phyloP scores from a whole-genome alignment of 2,329 filamentous ascomycete species.

The Trichoderma endophyticum region DNA sequence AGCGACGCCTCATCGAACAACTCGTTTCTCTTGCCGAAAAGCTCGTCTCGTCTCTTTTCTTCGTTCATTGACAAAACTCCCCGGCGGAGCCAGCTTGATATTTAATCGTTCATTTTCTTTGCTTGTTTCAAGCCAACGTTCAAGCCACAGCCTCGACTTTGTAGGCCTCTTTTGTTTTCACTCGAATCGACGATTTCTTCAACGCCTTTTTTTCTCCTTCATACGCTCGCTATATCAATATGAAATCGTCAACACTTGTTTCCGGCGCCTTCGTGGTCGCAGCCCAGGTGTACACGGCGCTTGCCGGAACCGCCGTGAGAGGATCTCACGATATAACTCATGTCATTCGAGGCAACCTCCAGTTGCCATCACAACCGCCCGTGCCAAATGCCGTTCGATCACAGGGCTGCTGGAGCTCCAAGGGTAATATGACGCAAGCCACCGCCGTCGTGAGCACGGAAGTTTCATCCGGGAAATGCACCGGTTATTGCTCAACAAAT shows the following conservation, averaged over 20 bases:
- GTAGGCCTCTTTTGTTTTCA: not conserved
- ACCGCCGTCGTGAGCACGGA: conserved; percentile 19
- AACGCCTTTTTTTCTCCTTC: conserved; percentile 11
- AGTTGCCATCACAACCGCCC: conserved; percentile 40
- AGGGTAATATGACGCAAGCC: conserved; percentile 37
- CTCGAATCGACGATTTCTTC: not conserved
- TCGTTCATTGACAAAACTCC: conserved; percentile 14
- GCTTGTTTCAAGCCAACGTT: conserved; percentile 6
- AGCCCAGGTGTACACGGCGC: conserved; percentile 25
- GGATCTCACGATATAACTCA: not conserved
- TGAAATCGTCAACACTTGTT: conserved; percentile 33
- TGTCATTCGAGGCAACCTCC: conserved; percentile 27
- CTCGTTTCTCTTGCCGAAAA: not conserved
- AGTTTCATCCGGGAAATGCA: conserved; percentile 43
- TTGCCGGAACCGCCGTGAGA: conserved; percentile 20
- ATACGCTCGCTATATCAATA: conserved; percentile 26
- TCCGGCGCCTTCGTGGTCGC: conserved; percentile 31
- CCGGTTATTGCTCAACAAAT: conserved; percentile 33
- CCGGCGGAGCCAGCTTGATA: conserved; percentile 16
- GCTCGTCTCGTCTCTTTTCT: not conserved
- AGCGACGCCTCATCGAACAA: not conserved
- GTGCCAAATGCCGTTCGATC: conserved; percentile 38
- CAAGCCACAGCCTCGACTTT: conserved; percentile 6
- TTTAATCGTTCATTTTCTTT: conserved; percentile 10
- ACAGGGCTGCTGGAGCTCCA: conserved; percentile 51